These are phyloP conservation scores for Amphichorda felina DNA, from an alignment of 2,329 filamentous ascomycete genomes.

Conservation along the genomic window DNA sequence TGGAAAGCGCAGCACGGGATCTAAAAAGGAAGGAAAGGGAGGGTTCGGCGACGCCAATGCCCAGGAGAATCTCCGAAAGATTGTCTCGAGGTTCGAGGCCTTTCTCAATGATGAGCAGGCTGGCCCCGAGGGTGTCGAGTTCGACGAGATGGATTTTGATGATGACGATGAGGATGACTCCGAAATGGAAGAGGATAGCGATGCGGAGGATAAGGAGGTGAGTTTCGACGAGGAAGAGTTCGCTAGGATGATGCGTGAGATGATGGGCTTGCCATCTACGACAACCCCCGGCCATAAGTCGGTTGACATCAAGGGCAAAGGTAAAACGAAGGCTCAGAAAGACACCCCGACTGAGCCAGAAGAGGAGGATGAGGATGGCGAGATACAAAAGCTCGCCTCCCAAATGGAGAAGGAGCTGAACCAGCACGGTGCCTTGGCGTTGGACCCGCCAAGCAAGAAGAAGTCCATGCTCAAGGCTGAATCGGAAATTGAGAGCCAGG, in stretches of 20 bases:
- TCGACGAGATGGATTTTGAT: conserved; percentile 60
- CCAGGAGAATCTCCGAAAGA: conserved; percentile 72
- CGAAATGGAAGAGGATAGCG: conserved; percentile 41
- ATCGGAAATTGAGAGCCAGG: conserved; percentile 1
- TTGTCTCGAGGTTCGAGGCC: conserved; percentile 85
- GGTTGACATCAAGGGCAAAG: conserved; percentile 2
- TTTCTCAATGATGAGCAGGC: conserved; percentile 82
- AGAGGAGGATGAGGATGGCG: conserved; percentile 35
- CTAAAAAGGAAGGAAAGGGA: conserved; percentile 13
- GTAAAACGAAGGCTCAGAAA: neutral
- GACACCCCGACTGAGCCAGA: neutral
- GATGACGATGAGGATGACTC: conserved; percentile 39
- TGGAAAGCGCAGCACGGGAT: conserved; percentile 23
- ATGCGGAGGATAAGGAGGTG: conserved; percentile 62
- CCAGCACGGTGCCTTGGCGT: conserved; percentile 51
- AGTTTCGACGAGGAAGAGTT: conserved; percentile 82
- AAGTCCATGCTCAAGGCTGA: conserved; percentile 14
- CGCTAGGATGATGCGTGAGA: conserved; percentile 76
- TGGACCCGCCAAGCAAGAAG: conserved; percentile 26
- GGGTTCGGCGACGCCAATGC: conserved; percentile 55
- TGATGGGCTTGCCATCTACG: conserved; percentile 56
- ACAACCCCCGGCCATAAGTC: neutral
- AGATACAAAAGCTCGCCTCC: conserved; percentile 52
- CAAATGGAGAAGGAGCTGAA: conserved; percentile 66
- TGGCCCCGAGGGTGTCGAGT: conserved; percentile 65